Evolutionary conservation across 2,329 filamentous ascomycete genomes (phyloP).

Genomic region (Thelonectria rubi): DNA sequence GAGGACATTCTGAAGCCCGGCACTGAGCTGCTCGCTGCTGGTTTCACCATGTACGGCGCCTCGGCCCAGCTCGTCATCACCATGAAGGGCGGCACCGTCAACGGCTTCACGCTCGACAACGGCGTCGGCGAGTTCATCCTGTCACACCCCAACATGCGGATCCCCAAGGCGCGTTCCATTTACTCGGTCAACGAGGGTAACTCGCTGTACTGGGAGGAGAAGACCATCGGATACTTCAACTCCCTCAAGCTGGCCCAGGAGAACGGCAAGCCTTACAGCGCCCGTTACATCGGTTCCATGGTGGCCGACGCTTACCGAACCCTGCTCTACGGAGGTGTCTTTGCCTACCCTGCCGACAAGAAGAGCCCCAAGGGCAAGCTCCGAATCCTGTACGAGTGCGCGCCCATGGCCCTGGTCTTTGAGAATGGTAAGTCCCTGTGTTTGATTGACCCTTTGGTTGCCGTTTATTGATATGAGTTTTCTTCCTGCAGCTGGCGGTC

Average conservation of each 20-base stretch:
- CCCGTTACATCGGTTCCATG: slow-evolving; percentile 97
- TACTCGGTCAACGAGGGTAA: slow-evolving; percentile 99
- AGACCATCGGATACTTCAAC: slow-evolving; percentile 87
- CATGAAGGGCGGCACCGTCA: slow-evolving; percentile 91
- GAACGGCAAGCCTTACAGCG: slow-evolving; percentile 87
- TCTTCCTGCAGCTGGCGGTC: slow-evolving; percentile 78
- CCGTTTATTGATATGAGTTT: slow-evolving; percentile 41
- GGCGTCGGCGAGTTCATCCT: slow-evolving; percentile 98
- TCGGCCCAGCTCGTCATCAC: slow-evolving; percentile 96
- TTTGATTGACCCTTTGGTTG: not conserved
- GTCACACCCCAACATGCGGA: slow-evolving; percentile 92
- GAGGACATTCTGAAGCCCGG: slow-evolving; percentile 91
- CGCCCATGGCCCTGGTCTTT: slow-evolving; percentile 98
- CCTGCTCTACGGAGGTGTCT: slow-evolving; percentile 93
- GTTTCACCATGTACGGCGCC: slow-evolving; percentile 99
- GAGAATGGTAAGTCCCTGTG: slow-evolving; percentile 79
- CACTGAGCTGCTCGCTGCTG: slow-evolving; percentile 88
- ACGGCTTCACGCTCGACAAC: slow-evolving; percentile 97
- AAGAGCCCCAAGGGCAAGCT: slow-evolving; percentile 99
- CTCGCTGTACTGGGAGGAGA: slow-evolving; percentile 93
- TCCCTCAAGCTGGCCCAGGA: slow-evolving; percentile 82
- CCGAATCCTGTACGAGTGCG: slow-evolving; percentile 96
- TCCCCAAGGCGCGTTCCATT: slow-evolving; percentile 83
- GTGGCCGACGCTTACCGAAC: slow-evolving; percentile 98
- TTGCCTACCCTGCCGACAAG: slow-evolving; percentile 96